Evolutionary conservation across 257 asterid genomes (phyloP).

Genomic region (Gentiana macrophylla): DNA sequence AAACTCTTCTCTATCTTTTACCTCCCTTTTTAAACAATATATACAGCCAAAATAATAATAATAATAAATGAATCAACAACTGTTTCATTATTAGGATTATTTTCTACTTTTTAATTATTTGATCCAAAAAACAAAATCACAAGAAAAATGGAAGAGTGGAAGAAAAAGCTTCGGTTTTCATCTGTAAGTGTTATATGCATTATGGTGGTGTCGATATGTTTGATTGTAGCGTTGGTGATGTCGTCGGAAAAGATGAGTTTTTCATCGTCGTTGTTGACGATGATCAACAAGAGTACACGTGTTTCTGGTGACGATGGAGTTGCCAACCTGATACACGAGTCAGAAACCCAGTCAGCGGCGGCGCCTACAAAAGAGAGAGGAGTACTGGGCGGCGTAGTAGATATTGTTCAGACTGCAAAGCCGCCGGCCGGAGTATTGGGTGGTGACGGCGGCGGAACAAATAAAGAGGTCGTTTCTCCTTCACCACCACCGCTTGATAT

Average conservation of each 20-base stretch:
- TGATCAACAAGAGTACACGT: not conserved
- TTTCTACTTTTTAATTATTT: too few relatives aligned
- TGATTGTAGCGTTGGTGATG: conserved; percentile 23
- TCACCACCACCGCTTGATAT: too few relatives aligned
- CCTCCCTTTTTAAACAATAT: too few relatives aligned
- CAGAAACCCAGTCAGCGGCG: not conserved
- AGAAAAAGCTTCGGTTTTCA: conserved; percentile 17
- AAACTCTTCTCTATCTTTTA: too few relatives aligned
- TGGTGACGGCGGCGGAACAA: conserved; percentile 22
- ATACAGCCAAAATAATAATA: not conserved
- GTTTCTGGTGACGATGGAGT: conserved; percentile 4
- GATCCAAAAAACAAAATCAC: not conserved
- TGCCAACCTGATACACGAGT: conserved; percentile 2
- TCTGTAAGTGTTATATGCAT: conserved; percentile 39
- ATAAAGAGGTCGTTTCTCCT: too few relatives aligned
- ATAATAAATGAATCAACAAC: not conserved
- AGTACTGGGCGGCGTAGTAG: not conserved
- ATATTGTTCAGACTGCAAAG: not conserved
- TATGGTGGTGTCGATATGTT: conserved; percentile 27
- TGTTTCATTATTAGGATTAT: not conserved
- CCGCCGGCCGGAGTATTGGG: not conserved
- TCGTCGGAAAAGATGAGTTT: conserved; percentile 6
- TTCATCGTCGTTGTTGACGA: conserved; percentile 18
- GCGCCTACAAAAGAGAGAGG: not conserved
- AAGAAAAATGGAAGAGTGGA: conserved; percentile 16